Evolutionary conservation across 768 basidiomycete genomes (phyloP), one percentile per base, ranked within the genome.

Genomic region (Mycena pura): DNA sequence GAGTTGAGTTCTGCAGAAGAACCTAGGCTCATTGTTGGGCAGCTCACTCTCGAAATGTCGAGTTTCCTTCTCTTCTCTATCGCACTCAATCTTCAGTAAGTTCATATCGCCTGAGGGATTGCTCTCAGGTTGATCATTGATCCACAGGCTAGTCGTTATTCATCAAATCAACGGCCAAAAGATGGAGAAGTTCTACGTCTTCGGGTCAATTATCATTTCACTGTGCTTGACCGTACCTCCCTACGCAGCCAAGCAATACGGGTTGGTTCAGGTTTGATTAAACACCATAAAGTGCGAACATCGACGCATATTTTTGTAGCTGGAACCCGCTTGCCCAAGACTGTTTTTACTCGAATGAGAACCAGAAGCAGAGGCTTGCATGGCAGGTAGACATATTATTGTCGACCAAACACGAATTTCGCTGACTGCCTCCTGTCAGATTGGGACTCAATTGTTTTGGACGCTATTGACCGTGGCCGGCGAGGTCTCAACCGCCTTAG

Each of bases 1-100:
- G 15, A n/a, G n/a, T n/a, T n/a, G n/a, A n/a, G 28, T 36, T 36
- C 6, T 3, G 14, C 6, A 25, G n/a, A 13, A 27, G 34, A 9
- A 22, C 17, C 10, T 5, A 21, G 3, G 31, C 43, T 46, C 29
- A 45, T 38, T 17, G 8, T 40, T 5, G 32, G 10, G 39, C 15
- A 57, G 65, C 45, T 64, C 8, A 68, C 65, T 8, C 61, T 70
- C 9, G 51, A 70, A 43, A 32, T 70, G 13, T 70, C 69, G 22
- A 63, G 67, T 48, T 70, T 66, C 22, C 61, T 70, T 1, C 53
- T 70, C 3, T 65, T 70, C 34, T 60, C 48, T n/a, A 65, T 70
- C 31, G 67, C 69, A 13, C 61, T 70, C 6, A 70, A 70, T 46
- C 63, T 68, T 29, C 67, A 66, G 69, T 70, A 43, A n/a, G 69